A percentile compares a stretch with the other conserved stretches of the same genome.
phyloP scores from a whole-genome alignment of 2,329 filamentous ascomycete species.

The Hypoxylon rubiginosum region DNA sequence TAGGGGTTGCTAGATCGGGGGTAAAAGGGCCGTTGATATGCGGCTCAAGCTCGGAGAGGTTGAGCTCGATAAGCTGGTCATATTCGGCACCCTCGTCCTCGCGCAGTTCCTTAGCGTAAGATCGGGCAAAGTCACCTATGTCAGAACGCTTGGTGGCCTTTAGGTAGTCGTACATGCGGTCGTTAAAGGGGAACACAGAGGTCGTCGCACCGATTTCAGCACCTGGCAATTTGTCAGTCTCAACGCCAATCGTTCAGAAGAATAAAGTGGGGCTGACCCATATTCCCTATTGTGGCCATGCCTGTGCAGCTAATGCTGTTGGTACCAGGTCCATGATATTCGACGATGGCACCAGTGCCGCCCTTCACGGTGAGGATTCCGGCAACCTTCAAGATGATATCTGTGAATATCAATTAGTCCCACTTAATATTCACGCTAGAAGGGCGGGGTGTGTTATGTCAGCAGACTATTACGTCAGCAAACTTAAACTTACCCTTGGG shows the following conservation, averaged over 20 bases:
- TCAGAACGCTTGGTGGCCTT: constrained; percentile 88
- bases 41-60: constrained; percentile 93
- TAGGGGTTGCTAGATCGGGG: constrained; percentile 95
- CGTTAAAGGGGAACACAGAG: constrained; percentile 97
- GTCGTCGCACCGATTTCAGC: constrained; percentile 88
- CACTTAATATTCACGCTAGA: constrained; percentile 5
- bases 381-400: constrained; percentile 97
- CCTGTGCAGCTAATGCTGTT: constrained; percentile 83
- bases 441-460: constrained; percentile 36
- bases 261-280: constrained; percentile 56
- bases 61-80: constrained; percentile 95
- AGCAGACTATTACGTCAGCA: background rate
- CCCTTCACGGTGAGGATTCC: constrained; percentile 98
- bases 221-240: constrained; percentile 43
- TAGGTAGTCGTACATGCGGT: constrained; percentile 97
- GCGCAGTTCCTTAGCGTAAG: constrained; percentile 86
- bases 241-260: background rate
- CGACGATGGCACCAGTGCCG: constrained; percentile 91
- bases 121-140: constrained; percentile 90
- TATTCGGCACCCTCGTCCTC: constrained; percentile 94
- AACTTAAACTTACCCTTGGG: constrained; percentile 79
- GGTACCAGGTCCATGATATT: constrained; percentile 81
- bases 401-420: constrained; percentile 58
- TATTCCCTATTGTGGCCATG: constrained; percentile 84
- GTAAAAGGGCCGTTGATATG: constrained; percentile 99